These are phyloP conservation scores for Phytopythium cucurbitacearum DNA, from an alignment of 352 stramenopile species.

Conservation along the genomic window DNA sequence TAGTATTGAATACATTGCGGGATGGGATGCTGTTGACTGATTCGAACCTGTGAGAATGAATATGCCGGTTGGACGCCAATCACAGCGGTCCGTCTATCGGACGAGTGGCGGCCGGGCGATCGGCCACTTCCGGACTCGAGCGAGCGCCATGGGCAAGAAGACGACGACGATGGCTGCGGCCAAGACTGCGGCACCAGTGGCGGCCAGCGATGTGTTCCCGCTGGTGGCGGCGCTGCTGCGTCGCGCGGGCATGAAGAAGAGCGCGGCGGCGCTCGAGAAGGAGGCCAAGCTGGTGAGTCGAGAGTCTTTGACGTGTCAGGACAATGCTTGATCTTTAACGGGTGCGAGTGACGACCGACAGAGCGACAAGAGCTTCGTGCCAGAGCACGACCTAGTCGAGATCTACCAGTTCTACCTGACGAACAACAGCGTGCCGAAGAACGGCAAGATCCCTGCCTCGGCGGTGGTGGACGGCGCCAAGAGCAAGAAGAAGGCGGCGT, in stretches of 20 bases:
- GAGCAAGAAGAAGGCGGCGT: slow-evolving; percentile 34
- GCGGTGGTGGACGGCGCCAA: slow-evolving; percentile 55
- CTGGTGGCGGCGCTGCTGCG: slow-evolving; percentile 67
- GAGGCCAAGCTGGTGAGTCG: slow-evolving; percentile 65
- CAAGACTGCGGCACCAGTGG: slow-evolving; percentile 12
- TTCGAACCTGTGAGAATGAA: too few relatives aligned
- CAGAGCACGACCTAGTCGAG: slow-evolving; percentile 62
- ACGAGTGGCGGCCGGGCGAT: too few relatives aligned
- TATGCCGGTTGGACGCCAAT: too few relatives aligned
- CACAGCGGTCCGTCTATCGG: too few relatives aligned
- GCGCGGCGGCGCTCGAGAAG: slow-evolving; percentile 56
- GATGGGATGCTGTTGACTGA: too few relatives aligned
- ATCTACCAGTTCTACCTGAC: slow-evolving; percentile 72
- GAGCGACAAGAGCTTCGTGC: slow-evolving; percentile 46
- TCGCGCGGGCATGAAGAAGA: slow-evolving; percentile 64
- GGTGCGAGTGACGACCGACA: slow-evolving; percentile 10
- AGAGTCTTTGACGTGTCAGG: neutral
- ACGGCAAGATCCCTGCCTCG: slow-evolving; percentile 41
- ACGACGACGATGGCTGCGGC: slow-evolving; percentile 2
- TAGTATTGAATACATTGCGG: too few relatives aligned
- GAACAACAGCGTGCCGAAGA: slow-evolving; percentile 22
- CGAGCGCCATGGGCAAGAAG: slow-evolving; percentile 20
- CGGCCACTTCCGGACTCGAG: too few relatives aligned
- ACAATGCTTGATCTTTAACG: slow-evolving; percentile 4
- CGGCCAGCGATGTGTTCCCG: slow-evolving; percentile 75